Evolutionary conservation across 352 stramenopile genomes (phyloP), one percentile per base, ranked within the genome.

Genomic region (Peronospora farinosa): DNA sequence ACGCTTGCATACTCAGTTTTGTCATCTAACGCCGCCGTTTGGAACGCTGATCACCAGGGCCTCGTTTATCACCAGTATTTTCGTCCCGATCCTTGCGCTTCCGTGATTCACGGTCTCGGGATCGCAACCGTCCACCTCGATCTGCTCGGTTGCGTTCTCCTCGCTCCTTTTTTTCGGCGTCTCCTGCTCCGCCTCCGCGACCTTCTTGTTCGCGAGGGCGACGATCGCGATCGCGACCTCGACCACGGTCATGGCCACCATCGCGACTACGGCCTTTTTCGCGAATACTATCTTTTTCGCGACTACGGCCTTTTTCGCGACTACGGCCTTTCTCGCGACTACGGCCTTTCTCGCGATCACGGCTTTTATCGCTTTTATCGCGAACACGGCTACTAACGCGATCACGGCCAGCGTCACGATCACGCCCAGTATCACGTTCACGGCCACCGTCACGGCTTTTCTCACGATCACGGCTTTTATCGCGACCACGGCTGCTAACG

Each of bases 11-110:
- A 11, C 28, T 58, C 28, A 13, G 30, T 45, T 31, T 27, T 67
- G 43, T 55, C 15, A 35, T 51, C 61, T 72, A 85, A 59, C 67
- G 71, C 54, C 78, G 66, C 47, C 78, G 70, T 40, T 84, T 82
- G 43, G 69, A 53, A 25, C 61, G 62, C 7, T 63, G 54, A 15
- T 56, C 57, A 21, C 63, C 56, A 21, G 53, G 25, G 21, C 57
- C 63, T 41, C 68, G 55, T 23, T 53, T 65, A 28, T 61, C 53
- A 2, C 54, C 45, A 31, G 64, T 46, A 21, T 62, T 72, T 36
- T 84, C 73, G 5, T 88, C 77, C 6, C 79, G 71, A 19, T 57
- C 67, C 40, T 74, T 78, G 10, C 76, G 74, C 51, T 88, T 88
- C 13, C 75, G 68, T 25, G 74, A 74, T 52, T 88, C 78, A 47